A percentile compares a stretch with the other conserved stretches of the same genome.
Evolutionary conservation across 2,329 filamentous ascomycete species (phyloP).

Genomic region (Eutypa lata): DNA sequence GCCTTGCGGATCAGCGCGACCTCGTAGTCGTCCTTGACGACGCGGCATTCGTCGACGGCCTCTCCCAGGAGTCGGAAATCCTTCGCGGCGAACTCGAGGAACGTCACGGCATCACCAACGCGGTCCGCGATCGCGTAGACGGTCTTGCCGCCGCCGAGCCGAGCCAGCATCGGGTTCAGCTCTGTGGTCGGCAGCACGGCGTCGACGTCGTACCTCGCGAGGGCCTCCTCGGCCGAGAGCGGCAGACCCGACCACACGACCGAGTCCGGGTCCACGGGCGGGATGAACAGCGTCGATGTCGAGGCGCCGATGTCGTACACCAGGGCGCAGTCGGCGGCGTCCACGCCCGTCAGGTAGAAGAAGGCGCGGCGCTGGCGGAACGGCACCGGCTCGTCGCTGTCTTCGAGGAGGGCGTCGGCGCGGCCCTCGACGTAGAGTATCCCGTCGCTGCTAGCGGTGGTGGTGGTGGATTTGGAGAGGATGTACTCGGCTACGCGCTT

Average conservation of each 20-base stretch:
- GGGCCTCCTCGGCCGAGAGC: slow-evolving; percentile 70
- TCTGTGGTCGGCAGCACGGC: slow-evolving; percentile 69
- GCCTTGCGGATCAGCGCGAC: slow-evolving; percentile 70
- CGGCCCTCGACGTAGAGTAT: slow-evolving; percentile 87
- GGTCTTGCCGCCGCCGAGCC: slow-evolving; percentile 47
- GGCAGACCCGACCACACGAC: slow-evolving; percentile 95
- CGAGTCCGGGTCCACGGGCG: slow-evolving; percentile 79
- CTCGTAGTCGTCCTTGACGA: slow-evolving; percentile 73
- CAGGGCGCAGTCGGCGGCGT: slow-evolving; percentile 74
- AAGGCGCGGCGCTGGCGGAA: slow-evolving; percentile 93
- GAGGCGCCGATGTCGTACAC: slow-evolving; percentile 75
- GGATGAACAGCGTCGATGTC: slow-evolving; percentile 84
- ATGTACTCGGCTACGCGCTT: slow-evolving; percentile 80
- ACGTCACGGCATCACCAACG: slow-evolving; percentile 68
- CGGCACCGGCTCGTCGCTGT: slow-evolving; percentile 78
- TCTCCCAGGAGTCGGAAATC: slow-evolving; percentile 55
- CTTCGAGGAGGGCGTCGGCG: slow-evolving; percentile 77
- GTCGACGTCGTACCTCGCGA: slow-evolving; percentile 77
- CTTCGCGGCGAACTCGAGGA: slow-evolving; percentile 66
- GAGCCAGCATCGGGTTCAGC: slow-evolving; percentile 68
- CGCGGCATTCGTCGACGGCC: slow-evolving; percentile 66
- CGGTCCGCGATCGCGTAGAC: slow-evolving; percentile 79
- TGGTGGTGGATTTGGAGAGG: slow-evolving; percentile 60
- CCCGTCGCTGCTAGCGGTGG: slow-evolving; percentile 44
- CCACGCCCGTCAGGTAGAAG: slow-evolving; percentile 87